These are phyloP conservation scores for Ceratopteris richardii DNA, from an alignment of 75 land plant species.

Conservation along the genomic window DNA sequence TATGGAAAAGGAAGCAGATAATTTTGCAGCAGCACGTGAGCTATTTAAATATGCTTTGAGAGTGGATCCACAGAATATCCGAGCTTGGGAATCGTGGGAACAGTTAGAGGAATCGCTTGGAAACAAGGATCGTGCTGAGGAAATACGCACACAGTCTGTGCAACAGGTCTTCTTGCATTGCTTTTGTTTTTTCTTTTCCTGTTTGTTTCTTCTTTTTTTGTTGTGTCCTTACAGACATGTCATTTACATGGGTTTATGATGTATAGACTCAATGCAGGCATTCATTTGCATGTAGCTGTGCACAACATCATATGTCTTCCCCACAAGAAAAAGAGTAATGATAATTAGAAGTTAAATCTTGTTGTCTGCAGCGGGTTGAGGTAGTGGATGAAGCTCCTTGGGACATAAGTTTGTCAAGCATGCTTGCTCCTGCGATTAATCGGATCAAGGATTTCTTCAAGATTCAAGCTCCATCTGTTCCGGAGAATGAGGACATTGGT, in stretches of 20 bases:
- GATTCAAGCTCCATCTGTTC: slow-evolving; percentile 17
- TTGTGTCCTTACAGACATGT: no score
- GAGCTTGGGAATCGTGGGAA: slow-evolving; percentile 98
- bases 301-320: no score
- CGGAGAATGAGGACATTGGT: slow-evolving; percentile 12
- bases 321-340: no score
- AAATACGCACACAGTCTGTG: slow-evolving; percentile 72
- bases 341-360: no score
- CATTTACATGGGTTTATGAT: no score
- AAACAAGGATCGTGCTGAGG: slow-evolving; percentile 80
- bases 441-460: slow-evolving; percentile 59
- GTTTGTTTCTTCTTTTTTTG: no score
- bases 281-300: no score
- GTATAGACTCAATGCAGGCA: no score
- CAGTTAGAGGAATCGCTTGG: slow-evolving; percentile 75
- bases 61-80: slow-evolving; percentile 81
- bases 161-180: slow-evolving; percentile 57
- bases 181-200: background rate
- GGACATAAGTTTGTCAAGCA: slow-evolving; percentile 66
- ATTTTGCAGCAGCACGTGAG: slow-evolving; percentile 65
- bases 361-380: slow-evolving; percentile 68
- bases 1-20: slow-evolving; percentile 73
- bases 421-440: slow-evolving; percentile 77
- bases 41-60: slow-evolving; percentile 74
- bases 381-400: slow-evolving; percentile 92